These are phyloP conservation scores for Tolypocladium tropicale DNA, from an alignment of 2,329 filamentous ascomycete species.

Conservation along the genomic window DNA sequence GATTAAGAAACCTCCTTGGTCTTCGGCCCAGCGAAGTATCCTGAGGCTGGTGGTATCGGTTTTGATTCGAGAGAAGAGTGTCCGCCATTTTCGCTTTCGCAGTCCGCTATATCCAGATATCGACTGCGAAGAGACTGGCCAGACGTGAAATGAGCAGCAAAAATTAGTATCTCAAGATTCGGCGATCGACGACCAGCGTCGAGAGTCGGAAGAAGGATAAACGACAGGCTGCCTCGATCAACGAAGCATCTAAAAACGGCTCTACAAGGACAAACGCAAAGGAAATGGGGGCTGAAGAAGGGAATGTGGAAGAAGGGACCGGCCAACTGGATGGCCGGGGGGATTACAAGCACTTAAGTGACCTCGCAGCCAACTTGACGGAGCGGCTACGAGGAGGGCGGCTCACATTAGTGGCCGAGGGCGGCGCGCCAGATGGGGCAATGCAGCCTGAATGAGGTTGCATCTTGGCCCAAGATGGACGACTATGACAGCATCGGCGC, in stretches of 20 bases:
- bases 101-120: conserved; percentile 21
- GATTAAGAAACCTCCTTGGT: conserved; percentile 46
- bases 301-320: conserved; percentile 20
- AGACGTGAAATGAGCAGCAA: background rate
- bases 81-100: conserved; percentile 36
- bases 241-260: conserved; percentile 28
- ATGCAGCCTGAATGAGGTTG: conserved; percentile 4
- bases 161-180: conserved; percentile 8
- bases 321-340: conserved; percentile 15
- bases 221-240: conserved; percentile 34
- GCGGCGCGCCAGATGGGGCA: conserved; percentile 7
- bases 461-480: background rate
- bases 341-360: conserved; percentile 17
- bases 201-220: conserved; percentile 13
- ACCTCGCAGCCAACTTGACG: conserved; percentile 5
- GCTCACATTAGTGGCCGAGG: conserved; percentile 15
- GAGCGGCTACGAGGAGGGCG: conserved; percentile 16
- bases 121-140: background rate
- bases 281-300: conserved; percentile 21
- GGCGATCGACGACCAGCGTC: conserved; percentile 26
- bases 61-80: conserved; percentile 11
- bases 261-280: conserved; percentile 15
- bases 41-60: conserved; percentile 31
- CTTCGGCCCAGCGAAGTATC: conserved; percentile 48
- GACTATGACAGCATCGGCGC: conserved; percentile 1